Evolutionary conservation across 257 asterid species (phyloP).

Genomic region (Paulownia fortunei): DNA sequence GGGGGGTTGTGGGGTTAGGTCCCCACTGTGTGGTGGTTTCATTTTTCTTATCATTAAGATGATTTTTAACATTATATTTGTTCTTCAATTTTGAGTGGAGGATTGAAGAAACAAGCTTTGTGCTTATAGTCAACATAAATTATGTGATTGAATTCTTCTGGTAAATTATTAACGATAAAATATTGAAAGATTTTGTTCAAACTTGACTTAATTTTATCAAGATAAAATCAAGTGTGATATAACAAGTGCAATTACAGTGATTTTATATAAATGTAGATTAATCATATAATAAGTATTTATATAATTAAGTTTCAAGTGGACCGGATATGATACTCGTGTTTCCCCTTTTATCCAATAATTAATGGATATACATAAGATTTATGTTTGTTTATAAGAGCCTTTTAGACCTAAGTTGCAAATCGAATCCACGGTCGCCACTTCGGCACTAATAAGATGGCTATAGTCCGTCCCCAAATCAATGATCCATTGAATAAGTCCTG

Average conservation of each 20-base stretch:
- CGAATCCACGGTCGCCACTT: background rate
- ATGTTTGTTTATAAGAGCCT: background rate
- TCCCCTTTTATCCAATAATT: too few species aligned
- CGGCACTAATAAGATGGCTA: background rate
- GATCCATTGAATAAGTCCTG: constrained; percentile 5
- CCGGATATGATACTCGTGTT: background rate
- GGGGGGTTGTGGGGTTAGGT: background rate
- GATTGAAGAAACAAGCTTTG: background rate
- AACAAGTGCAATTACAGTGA: too few species aligned
- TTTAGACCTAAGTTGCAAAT: background rate
- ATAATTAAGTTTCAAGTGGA: background rate
- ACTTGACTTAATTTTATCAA: too few species aligned
- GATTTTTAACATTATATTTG: background rate
- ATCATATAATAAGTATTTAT: background rate
- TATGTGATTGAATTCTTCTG: too few species aligned
- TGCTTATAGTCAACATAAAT: background rate
- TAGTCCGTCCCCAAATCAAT: constrained; percentile 23
- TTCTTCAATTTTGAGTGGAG: background rate
- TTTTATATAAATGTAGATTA: too few species aligned
- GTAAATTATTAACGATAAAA: background rate
- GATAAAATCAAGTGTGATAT: too few species aligned
- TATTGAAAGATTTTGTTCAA: background rate
- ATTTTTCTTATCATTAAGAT: background rate
- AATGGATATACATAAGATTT: background rate
- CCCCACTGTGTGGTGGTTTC: background rate